phyloP scores from a whole-genome alignment of 345 rosid species.

The Brassica cretica region DNA sequence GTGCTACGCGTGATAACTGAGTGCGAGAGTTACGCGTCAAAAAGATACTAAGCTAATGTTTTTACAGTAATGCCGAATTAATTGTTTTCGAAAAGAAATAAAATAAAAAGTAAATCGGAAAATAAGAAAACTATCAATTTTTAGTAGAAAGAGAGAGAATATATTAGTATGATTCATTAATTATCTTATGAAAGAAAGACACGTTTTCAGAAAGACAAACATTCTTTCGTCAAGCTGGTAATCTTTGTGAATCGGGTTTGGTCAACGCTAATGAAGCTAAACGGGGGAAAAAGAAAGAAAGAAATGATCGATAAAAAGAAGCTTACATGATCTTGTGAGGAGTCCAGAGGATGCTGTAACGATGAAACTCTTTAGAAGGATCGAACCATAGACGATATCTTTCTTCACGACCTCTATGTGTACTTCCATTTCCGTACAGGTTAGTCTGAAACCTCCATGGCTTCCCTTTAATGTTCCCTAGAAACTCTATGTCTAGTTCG shows the following conservation, averaged over 20 bases:
- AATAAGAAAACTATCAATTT: neutral
- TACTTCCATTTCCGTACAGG: conserved; percentile 89
- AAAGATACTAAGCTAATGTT: neutral
- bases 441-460: conserved; percentile 97
- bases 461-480: conserved; percentile 78
- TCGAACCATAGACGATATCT: conserved; percentile 93
- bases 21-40: conserved; percentile 20
- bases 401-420: conserved; percentile 81
- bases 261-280: conserved; percentile 26
- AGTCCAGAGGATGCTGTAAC: conserved; percentile 93
- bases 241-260: conserved; percentile 16
- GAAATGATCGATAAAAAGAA: neutral
- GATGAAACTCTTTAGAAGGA: conserved; percentile 78
- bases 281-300: neutral
- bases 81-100: conserved; percentile 18
- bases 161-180: conserved; percentile 9
- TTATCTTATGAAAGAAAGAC: conserved; percentile 13
- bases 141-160: neutral
- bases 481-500: conserved; percentile 90
- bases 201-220: conserved; percentile 27
- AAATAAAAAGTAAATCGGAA: neutral
- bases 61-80: conserved; percentile 9
- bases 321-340: conserved; percentile 68
- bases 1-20: conserved; percentile 16
- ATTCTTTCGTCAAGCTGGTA: conserved; percentile 20